These are phyloP conservation scores for Pistacia atlantica DNA, from an alignment of 345 rosid genomes.

Conservation along the genomic window DNA sequence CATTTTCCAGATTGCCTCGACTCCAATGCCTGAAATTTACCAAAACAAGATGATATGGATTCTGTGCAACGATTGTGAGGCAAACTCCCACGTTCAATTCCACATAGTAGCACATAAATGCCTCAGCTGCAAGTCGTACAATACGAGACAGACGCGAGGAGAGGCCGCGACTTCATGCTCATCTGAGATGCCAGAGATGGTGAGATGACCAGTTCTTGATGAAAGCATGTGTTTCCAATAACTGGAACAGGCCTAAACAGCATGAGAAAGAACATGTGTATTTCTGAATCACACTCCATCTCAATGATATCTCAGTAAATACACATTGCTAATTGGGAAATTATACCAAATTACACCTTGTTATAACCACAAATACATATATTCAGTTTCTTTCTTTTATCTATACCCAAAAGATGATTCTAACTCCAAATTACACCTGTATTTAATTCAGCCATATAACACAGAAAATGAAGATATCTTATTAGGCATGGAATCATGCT, in stretches of 20 bases:
- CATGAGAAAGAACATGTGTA: neutral
- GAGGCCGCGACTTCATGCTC: constrained; percentile 58
- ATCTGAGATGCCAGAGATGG: constrained; percentile 47
- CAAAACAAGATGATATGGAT: constrained; percentile 88
- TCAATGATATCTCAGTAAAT: neutral
- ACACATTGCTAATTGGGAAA: neutral
- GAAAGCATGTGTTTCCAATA: neutral
- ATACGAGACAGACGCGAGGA: constrained; percentile 66
- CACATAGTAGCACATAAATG: constrained; percentile 80
- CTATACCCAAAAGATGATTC: too few species aligned
- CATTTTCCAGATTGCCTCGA: constrained; percentile 61
- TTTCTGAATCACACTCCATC: neutral
- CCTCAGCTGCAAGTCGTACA: constrained; percentile 69
- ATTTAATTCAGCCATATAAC: too few species aligned
- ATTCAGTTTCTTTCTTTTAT: neutral
- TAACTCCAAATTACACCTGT: too few species aligned
- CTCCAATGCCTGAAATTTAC: constrained; percentile 74
- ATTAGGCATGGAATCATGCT: too few species aligned
- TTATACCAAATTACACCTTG: neutral
- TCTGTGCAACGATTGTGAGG: constrained; percentile 85
- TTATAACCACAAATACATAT: neutral
- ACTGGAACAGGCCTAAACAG: neutral
- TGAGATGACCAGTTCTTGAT: constrained; percentile 34
- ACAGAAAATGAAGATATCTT: too few species aligned
- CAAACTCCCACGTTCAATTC: constrained; percentile 59